Conservation (phyloP, 148 eudicot species). For the Cornus suecica region DNA sequence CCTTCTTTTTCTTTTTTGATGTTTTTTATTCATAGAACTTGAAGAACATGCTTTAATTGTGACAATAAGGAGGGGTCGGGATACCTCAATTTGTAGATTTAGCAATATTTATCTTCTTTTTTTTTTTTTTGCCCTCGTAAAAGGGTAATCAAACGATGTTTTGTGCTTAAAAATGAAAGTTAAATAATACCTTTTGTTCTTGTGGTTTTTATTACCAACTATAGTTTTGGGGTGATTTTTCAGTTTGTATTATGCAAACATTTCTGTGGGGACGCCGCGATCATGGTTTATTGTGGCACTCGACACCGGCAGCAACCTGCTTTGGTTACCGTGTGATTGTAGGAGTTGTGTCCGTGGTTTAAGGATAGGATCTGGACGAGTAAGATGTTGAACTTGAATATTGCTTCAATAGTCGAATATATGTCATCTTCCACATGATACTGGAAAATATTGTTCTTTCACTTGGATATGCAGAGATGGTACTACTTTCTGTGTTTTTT, state of each 20-base stretch:
- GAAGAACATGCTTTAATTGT: neutral
- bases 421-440: no score
- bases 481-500: no score
- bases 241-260: constrained; percentile 88
- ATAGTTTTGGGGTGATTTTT: constrained; percentile 15
- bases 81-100: no score
- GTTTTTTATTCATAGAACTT: neutral
- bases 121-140: no score
- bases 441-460: no score
- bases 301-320: constrained; percentile 84
- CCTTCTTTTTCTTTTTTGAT: no score
- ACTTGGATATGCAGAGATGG: no score
- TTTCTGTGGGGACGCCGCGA: constrained; percentile 74
- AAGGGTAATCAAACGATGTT: neutral
- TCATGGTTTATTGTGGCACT: constrained; percentile 71
- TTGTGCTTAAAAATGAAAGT: neutral
- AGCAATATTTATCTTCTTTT: no score
- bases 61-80: no score
- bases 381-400: constrained; percentile 30
- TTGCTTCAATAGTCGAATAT: neutral
- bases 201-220: neutral
- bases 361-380: constrained; percentile 35
- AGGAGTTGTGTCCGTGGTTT: constrained; percentile 46
- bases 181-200: neutral
- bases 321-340: constrained; percentile 96